Percentiles rank a stretch among this genome's conserved stretches.
Conservation (phyloP, 2,329 filamentous ascomycete genomes). For the Monilinia fructicola region DNA sequence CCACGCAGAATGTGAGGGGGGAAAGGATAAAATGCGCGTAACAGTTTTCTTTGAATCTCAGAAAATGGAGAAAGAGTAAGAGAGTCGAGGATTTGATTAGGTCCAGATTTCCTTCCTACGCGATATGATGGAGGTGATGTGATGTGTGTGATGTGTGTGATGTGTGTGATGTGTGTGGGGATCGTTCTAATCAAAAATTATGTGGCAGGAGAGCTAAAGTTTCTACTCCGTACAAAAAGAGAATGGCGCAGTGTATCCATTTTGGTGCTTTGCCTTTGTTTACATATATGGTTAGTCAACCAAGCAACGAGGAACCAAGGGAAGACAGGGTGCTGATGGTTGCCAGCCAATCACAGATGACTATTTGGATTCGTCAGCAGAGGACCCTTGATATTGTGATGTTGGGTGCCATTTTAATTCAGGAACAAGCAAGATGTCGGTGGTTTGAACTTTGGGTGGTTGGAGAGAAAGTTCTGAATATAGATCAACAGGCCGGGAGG, state of each 20-base stretch:
- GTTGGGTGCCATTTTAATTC: not conserved
- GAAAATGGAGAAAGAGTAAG: constrained; percentile 7
- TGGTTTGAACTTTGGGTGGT: constrained; percentile 1
- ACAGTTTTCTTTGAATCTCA: constrained; percentile 10
- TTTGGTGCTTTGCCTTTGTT: constrained; percentile 12
- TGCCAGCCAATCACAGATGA: not conserved
- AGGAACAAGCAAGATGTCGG: constrained; percentile 6
- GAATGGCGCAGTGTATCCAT: constrained; percentile 22
- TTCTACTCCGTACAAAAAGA: constrained; percentile 20
- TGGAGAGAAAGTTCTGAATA: constrained; percentile 10
- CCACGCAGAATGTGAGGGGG: constrained; percentile 4
- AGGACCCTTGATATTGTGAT: not conserved
- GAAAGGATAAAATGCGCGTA: constrained; percentile 16
- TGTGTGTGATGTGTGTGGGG: no score
- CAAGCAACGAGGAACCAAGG: constrained; percentile 8
- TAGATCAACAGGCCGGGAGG: no score
- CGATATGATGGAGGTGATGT: constrained; percentile 2
- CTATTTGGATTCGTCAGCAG: not conserved
- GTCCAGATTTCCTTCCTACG: constrained; percentile 20
- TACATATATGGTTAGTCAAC: constrained; percentile 17
- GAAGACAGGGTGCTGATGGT: not conserved
- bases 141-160: no score
- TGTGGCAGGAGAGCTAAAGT: constrained; percentile 23
- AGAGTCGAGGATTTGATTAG: not conserved
- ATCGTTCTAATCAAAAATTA: constrained; percentile 5